phyloP scores from a whole-genome alignment of 495 filamentous ascomycete genomes.

The Monascus purpureus region DNA sequence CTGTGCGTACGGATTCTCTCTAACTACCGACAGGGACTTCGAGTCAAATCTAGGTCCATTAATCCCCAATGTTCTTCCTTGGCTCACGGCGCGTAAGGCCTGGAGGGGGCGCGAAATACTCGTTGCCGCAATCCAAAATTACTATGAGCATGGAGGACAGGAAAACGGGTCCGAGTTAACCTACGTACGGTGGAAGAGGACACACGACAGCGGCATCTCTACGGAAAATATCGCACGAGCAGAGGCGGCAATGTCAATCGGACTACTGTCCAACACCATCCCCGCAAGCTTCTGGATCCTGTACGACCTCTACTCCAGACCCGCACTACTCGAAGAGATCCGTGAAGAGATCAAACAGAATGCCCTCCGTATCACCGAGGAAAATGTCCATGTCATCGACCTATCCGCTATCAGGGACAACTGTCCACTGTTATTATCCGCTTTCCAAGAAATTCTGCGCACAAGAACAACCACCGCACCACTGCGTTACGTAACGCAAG shows the following conservation, averaged over 20 bases:
- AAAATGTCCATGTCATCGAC: slow-evolving; percentile 13
- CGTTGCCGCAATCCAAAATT: slow-evolving; percentile 24
- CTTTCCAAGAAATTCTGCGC: slow-evolving; percentile 26
- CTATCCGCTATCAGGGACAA: slow-evolving; percentile 19
- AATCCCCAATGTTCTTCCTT: slow-evolving; percentile 19
- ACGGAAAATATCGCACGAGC: slow-evolving; percentile 27
- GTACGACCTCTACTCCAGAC: slow-evolving; percentile 23
- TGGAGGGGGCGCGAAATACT: slow-evolving; percentile 21
- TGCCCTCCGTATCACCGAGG: slow-evolving; percentile 6
- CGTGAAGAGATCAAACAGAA: slow-evolving; percentile 17
- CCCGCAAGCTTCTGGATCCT: slow-evolving; percentile 34
- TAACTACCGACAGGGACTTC: slow-evolving; percentile 20
- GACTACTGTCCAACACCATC: slow-evolving; percentile 30
- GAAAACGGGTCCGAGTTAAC: slow-evolving; percentile 17
- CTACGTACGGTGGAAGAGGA: slow-evolving; percentile 16
- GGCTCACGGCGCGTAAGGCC: slow-evolving; percentile 25
- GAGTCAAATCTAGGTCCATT: slow-evolving; percentile 24
- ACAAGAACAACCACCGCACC: slow-evolving; percentile 9
- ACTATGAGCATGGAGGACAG: slow-evolving; percentile 20
- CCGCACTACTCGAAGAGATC: slow-evolving; percentile 20
- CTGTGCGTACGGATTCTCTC: not conserved
- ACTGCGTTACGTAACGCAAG: slow-evolving; percentile 14
- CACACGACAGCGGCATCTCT: slow-evolving; percentile 15
- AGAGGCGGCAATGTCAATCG: slow-evolving; percentile 24
- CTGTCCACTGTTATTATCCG: slow-evolving; percentile 23